These are phyloP conservation scores for Sugiyamaella paludigena DNA, from an alignment of 1,139 yeast genomes.

Conservation along the genomic window DNA sequence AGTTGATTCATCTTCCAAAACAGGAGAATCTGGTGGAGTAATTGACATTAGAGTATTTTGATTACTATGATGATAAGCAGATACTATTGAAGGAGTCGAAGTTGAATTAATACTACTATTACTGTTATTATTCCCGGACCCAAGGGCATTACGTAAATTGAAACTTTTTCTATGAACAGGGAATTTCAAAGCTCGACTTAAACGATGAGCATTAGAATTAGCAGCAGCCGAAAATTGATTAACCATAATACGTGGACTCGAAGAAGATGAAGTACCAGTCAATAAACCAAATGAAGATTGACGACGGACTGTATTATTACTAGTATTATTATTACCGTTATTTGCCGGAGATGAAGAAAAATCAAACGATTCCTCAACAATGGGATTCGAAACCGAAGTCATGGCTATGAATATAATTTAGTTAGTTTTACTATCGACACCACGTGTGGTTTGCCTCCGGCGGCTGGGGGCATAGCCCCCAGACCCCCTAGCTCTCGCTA, in stretches of 20 bases:
- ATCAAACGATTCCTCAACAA: conserved; percentile 10
- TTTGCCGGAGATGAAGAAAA: conserved; percentile 1
- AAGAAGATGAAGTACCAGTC: neutral
- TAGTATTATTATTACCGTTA: neutral
- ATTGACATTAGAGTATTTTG: neutral
- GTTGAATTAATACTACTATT: conserved; percentile 1
- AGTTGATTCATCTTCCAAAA: neutral
- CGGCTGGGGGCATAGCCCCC: no score
- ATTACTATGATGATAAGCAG: neutral
- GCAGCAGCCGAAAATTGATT: neutral
- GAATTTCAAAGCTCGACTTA: conserved; percentile 9
- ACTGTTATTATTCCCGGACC: neutral
- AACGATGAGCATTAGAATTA: conserved; percentile 4
- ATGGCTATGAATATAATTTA: neutral
- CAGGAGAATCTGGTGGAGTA: conserved; percentile 15
- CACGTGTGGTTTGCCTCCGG: no score
- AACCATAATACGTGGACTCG: conserved; percentile 6
- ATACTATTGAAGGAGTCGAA: neutral
- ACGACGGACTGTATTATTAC: neutral
- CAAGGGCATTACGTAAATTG: conserved; percentile 8
- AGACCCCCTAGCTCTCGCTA: no score
- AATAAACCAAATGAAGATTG: conserved; percentile 5
- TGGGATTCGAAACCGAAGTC: conserved; percentile 3
- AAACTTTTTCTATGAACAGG: conserved; percentile 13
- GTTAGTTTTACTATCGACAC: no score